Conservation (phyloP, 2,329 filamentous ascomycete species). For the Pyrenochaeta sp. region DNA sequence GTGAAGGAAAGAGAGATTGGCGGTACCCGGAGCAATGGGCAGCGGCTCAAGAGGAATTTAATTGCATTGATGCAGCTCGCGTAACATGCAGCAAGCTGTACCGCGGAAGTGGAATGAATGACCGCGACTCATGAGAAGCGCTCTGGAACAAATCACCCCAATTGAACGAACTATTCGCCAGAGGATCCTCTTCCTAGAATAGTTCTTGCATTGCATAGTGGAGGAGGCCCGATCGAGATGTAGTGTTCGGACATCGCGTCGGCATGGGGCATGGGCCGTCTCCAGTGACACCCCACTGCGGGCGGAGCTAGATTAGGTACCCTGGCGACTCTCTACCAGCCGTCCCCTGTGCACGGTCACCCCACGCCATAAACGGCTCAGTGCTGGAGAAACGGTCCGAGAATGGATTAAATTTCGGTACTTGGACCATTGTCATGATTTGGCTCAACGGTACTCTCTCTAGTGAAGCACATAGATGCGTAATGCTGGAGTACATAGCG, state of each 20-base stretch:
- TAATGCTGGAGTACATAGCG: neutral
- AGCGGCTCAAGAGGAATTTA: constrained; percentile 9
- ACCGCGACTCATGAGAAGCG: neutral
- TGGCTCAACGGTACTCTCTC: neutral
- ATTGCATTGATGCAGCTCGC: constrained; percentile 8
- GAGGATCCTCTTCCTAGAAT: neutral
- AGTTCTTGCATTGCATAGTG: neutral
- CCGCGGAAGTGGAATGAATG: neutral
- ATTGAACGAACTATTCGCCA: neutral
- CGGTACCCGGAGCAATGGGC: constrained; percentile 9
- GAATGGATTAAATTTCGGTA: neutral
- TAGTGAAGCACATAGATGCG: neutral
- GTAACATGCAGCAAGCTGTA: constrained; percentile 3
- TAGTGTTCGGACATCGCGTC: neutral
- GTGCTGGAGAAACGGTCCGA: neutral
- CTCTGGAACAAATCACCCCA: neutral
- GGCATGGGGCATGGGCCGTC: neutral
- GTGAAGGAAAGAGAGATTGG: constrained; percentile 4
- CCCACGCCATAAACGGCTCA: neutral
- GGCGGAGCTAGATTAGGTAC: neutral
- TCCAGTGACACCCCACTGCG: neutral
- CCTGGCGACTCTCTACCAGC: neutral
- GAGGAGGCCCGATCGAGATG: neutral
- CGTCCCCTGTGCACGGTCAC: neutral
- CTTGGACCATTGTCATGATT: neutral